These are phyloP conservation scores for Gymnopilus junonius DNA, from an alignment of 768 basidiomycete species.

Conservation along the genomic window DNA sequence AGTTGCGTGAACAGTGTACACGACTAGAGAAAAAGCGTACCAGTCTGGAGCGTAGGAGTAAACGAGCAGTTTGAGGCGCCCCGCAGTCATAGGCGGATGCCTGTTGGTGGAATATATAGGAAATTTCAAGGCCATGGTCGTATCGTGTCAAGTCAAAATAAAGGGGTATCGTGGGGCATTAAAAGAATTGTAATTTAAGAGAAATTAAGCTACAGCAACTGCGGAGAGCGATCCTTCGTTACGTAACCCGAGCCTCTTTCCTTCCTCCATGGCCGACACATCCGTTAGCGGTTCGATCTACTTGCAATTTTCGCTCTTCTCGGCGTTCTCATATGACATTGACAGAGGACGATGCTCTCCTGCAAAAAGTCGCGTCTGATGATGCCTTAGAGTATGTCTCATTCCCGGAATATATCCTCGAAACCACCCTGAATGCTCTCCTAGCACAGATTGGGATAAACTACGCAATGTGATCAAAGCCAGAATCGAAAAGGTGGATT, in stretches of 20 bases:
- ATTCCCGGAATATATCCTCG: conserved; percentile 27
- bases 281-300: neutral
- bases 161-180: neutral
- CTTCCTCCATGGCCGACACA: conserved; percentile 23
- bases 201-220: neutral
- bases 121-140: conserved; percentile 34
- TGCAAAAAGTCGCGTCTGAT: conserved; percentile 67
- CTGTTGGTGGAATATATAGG: conserved; percentile 21
- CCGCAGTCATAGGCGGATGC: conserved; percentile 30
- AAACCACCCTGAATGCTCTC: no score
- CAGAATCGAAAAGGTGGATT: conserved; percentile 66
- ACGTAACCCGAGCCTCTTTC: neutral
- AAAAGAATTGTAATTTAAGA: neutral
- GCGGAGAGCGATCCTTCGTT: neutral
- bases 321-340: conserved; percentile 1
- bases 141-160: conserved; percentile 35
- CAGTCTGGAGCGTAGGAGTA: conserved; percentile 79
- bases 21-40: conserved; percentile 41
- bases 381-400: conserved; percentile 64
- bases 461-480: conserved; percentile 75
- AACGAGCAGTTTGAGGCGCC: conserved; percentile 47
- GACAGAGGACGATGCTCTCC: conserved; percentile 48
- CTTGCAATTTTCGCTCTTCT: neutral
- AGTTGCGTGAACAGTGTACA: conserved; percentile 3
- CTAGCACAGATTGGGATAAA: conserved; percentile 70